phyloP scores from a whole-genome alignment of 2,329 filamentous ascomycete genomes.

The Microdochium paspali region DNA sequence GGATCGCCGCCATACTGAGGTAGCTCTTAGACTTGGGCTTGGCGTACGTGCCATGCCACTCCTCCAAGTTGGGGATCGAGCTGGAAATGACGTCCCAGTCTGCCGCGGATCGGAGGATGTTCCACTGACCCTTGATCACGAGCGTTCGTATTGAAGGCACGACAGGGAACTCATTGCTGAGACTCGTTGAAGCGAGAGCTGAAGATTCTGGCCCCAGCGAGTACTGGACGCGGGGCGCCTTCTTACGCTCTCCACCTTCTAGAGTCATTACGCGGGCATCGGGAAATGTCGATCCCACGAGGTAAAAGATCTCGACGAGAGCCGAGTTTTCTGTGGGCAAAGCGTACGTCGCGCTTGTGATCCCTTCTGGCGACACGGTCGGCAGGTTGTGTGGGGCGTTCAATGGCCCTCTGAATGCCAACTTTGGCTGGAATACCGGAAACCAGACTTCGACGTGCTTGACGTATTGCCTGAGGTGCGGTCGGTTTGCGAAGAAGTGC shows the following conservation, averaged over 20 bases:
- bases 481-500: constrained; percentile 47
- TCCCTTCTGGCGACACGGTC: constrained; percentile 43
- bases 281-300: constrained; percentile 49
- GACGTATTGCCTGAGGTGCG: constrained; percentile 53
- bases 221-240: constrained; percentile 61
- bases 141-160: constrained; percentile 54
- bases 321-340: constrained; percentile 58
- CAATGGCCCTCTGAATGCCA: constrained; percentile 30
- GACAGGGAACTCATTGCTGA: constrained; percentile 25
- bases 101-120: constrained; percentile 53
- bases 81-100: constrained; percentile 54
- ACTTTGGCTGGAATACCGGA: constrained; percentile 58
- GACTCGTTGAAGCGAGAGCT: background rate
- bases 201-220: constrained; percentile 7
- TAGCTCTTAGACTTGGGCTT: constrained; percentile 69
- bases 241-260: constrained; percentile 69
- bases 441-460: constrained; percentile 72
- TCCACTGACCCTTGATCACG: constrained; percentile 69
- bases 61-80: constrained; percentile 56
- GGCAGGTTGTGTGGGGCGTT: constrained; percentile 34
- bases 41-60: constrained; percentile 56
- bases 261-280: constrained; percentile 58
- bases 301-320: constrained; percentile 59
- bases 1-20: constrained; percentile 55
- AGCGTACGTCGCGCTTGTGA: constrained; percentile 48